A percentile compares a stretch with the other conserved stretches of the same genome.
phyloP scores from a whole-genome alignment of 2,329 filamentous ascomycete species.

The Xylaria sp. region DNA sequence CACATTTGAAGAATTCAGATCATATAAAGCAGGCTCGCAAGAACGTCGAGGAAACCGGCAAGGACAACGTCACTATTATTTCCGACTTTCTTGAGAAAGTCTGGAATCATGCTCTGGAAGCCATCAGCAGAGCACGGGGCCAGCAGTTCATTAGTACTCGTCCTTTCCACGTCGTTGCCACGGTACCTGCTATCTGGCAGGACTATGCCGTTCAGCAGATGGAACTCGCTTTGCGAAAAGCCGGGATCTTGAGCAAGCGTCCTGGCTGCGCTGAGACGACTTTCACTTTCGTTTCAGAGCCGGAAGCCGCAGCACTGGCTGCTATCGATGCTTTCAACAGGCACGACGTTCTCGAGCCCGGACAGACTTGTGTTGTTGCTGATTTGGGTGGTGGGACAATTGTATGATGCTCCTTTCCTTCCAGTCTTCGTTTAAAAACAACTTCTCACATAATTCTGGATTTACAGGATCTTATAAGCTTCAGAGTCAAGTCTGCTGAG shows the following conservation, averaged over 20 bases:
- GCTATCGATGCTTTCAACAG: conserved; percentile 49
- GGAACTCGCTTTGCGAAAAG: conserved; percentile 49
- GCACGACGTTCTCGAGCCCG: neutral
- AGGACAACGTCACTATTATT: conserved; percentile 47
- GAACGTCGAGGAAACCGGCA: conserved; percentile 26
- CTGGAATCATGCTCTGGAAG: conserved; percentile 48
- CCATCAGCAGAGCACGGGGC: conserved; percentile 46
- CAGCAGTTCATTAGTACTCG: conserved; percentile 39
- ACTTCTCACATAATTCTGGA: conserved; percentile 16
- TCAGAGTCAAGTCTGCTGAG: conserved; percentile 42
- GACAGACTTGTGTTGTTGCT: conserved; percentile 45
- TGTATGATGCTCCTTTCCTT: conserved; percentile 5
- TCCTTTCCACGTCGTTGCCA: conserved; percentile 54
- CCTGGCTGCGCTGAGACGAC: conserved; percentile 42
- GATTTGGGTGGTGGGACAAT: conserved; percentile 51
- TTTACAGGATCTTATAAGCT: conserved; percentile 56
- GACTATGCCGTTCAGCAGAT: conserved; percentile 53
- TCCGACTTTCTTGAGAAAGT: conserved; percentile 50
- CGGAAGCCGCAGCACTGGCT: conserved; percentile 58
- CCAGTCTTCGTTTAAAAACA: neutral
- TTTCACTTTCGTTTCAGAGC: conserved; percentile 55
- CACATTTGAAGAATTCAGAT: conserved; percentile 24
- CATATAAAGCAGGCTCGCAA: conserved; percentile 39
- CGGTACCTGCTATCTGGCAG: conserved; percentile 60
- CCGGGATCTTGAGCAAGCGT: conserved; percentile 52